Evolutionary conservation across 768 basidiomycete species (phyloP).

Genomic region (Trametes sanguinea): DNA sequence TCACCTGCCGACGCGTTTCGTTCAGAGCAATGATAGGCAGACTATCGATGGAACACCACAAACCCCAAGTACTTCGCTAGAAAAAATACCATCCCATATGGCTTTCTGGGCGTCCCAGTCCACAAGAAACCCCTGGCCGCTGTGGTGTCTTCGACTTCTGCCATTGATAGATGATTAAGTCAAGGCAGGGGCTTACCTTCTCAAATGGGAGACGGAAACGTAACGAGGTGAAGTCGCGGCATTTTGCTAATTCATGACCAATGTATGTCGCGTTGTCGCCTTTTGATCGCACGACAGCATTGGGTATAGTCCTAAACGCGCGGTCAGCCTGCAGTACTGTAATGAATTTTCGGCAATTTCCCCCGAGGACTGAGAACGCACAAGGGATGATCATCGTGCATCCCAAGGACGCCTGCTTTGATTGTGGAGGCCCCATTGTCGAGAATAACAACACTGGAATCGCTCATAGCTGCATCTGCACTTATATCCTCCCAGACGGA

Average conservation of each 20-base stretch:
- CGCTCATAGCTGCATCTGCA: constrained; percentile 5
- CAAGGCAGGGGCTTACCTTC: constrained; percentile 53
- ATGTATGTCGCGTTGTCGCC: constrained; percentile 81
- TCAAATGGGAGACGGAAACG: constrained; percentile 87
- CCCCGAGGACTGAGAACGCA: constrained; percentile 16
- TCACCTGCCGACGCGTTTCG: constrained; percentile 48
- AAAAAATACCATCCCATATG: constrained; percentile 91
- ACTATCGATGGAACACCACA: constrained; percentile 1
- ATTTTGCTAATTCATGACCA: constrained; percentile 79
- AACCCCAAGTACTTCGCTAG: constrained; percentile 44
- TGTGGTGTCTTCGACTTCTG: constrained; percentile 7
- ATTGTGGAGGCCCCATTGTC: constrained; percentile 89
- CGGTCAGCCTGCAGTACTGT: neutral
- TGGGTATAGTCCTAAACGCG: constrained; percentile 64
- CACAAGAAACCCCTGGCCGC: constrained; percentile 78
- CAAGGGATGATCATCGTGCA: constrained; percentile 33
- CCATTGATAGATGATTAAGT: constrained; percentile 12
- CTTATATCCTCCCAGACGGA: constrained; percentile 6
- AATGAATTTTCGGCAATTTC: neutral
- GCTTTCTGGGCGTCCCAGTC: constrained; percentile 97
- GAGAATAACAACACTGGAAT: constrained; percentile 50
- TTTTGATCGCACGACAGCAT: constrained; percentile 84
- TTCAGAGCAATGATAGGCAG: neutral
- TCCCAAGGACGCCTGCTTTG: constrained; percentile 63
- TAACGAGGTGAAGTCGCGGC: constrained; percentile 79